These are phyloP conservation scores for Meyerozyma elateridarum DNA, from an alignment of 1,139 yeast species.

Conservation along the genomic window DNA sequence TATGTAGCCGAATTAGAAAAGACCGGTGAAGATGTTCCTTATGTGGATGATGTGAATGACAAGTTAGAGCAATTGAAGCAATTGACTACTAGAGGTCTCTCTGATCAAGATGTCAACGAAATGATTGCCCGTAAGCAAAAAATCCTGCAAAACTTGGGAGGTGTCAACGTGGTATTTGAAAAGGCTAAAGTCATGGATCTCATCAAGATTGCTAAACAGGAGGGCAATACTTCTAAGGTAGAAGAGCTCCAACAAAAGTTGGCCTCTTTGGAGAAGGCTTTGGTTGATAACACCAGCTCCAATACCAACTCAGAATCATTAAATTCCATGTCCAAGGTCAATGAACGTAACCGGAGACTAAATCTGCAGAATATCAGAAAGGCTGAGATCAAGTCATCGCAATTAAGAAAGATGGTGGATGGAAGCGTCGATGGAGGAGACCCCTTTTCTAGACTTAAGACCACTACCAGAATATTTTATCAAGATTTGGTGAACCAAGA, in stretches of 20 bases:
- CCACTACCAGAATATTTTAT: constrained; percentile 81
- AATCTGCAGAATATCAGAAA: constrained; percentile 73
- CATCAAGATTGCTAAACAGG: constrained; percentile 71
- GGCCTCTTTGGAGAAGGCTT: constrained; percentile 26
- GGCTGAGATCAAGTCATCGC: constrained; percentile 68
- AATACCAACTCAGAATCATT: constrained; percentile 21
- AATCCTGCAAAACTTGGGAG: constrained; percentile 48
- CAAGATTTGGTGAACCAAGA: constrained; percentile 42
- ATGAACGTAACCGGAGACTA: constrained; percentile 76
- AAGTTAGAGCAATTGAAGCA: constrained; percentile 58
- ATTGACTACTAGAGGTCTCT: constrained; percentile 62
- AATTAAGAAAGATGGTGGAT: constrained; percentile 49
- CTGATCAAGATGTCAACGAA: constrained; percentile 72
- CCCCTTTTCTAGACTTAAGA: constrained; percentile 87
- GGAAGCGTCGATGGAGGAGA: constrained; percentile 51
- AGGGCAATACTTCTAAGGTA: constrained; percentile 48
- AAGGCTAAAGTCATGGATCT: constrained; percentile 72
- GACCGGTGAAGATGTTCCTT: constrained; percentile 58
- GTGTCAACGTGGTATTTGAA: constrained; percentile 72
- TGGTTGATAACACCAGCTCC: constrained; percentile 22
- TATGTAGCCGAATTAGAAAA: constrained; percentile 60
- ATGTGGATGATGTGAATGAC: constrained; percentile 59
- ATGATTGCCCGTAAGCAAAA: constrained; percentile 70
- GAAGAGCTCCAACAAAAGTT: constrained; percentile 50
- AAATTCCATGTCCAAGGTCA: constrained; percentile 55